Evolutionary conservation across 148 eudicot species (phyloP).

Genomic region (Rhododendron simsii): DNA sequence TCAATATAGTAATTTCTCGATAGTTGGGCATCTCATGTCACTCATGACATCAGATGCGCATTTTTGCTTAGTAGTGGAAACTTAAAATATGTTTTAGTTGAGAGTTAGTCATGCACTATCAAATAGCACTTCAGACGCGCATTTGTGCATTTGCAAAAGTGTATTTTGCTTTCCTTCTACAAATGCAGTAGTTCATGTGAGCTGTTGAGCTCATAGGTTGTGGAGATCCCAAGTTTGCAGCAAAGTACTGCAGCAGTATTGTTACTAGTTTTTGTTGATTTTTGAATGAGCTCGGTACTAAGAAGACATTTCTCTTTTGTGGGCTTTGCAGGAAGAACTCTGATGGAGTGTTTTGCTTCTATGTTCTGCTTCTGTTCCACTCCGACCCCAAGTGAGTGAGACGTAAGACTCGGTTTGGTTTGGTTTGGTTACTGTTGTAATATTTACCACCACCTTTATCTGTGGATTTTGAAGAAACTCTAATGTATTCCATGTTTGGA

Average conservation of each 20-base stretch:
- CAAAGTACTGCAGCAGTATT: not conserved
- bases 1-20: not conserved
- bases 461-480: not conserved
- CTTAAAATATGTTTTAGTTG: not conserved
- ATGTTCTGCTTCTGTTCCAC: not conserved
- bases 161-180: not conserved
- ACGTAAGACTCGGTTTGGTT: too few species aligned
- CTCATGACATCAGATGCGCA: not conserved
- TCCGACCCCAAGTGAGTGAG: not conserved
- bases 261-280: not conserved
- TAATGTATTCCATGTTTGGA: not conserved
- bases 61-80: not conserved
- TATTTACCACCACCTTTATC: not conserved
- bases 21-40: not conserved
- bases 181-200: not conserved
- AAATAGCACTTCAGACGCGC: not conserved
- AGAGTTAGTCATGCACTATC: not conserved
- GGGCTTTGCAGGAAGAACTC: constrained; percentile 53
- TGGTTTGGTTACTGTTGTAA: not conserved
- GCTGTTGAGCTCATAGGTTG: not conserved
- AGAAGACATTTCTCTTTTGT: not conserved
- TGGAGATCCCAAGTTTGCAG: not conserved
- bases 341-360: constrained; percentile 13
- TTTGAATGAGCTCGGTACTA: not conserved
- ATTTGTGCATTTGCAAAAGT: not conserved